Evolutionary conservation across 345 rosid genomes (phyloP).

Genomic region (Moringa oleifera): DNA sequence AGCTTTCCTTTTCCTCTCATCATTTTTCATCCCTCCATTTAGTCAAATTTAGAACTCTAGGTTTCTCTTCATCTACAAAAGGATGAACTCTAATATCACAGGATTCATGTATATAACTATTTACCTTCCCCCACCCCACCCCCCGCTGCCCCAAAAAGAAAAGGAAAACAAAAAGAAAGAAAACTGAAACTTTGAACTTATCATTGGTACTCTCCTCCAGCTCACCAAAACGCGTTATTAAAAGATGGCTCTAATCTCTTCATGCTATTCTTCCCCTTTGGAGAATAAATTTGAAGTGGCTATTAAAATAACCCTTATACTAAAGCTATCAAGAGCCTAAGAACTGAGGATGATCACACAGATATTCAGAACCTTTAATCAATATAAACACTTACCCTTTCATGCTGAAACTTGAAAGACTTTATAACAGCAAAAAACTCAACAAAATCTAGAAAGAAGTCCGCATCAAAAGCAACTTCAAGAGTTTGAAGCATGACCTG

Average conservation of each 20-base stretch:
- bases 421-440: conserved; percentile 42
- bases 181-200: no score
- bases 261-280: not conserved
- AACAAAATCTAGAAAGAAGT: conserved; percentile 35
- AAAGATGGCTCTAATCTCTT: not conserved
- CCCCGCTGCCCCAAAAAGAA: no score
- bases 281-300: not conserved
- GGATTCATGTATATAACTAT: no score
- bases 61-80: no score
- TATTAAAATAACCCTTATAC: not conserved
- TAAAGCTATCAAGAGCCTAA: not conserved
- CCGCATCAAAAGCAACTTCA: conserved; percentile 49
- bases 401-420: conserved; percentile 57
- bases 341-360: conserved; percentile 3
- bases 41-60: no score
- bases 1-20: no score
- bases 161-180: no score
- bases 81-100: no score
- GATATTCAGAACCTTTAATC: not conserved
- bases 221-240: no score
- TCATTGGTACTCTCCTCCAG: no score
- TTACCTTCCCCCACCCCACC: no score
- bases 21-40: no score
- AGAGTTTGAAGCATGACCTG: conserved; percentile 67
- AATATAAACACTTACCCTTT: conserved; percentile 55